Percentiles rank a stretch among this genome's conserved stretches.
Conservation (phyloP, 2,329 filamentous ascomycete genomes). For the Pestalotiopsis fici region DNA sequence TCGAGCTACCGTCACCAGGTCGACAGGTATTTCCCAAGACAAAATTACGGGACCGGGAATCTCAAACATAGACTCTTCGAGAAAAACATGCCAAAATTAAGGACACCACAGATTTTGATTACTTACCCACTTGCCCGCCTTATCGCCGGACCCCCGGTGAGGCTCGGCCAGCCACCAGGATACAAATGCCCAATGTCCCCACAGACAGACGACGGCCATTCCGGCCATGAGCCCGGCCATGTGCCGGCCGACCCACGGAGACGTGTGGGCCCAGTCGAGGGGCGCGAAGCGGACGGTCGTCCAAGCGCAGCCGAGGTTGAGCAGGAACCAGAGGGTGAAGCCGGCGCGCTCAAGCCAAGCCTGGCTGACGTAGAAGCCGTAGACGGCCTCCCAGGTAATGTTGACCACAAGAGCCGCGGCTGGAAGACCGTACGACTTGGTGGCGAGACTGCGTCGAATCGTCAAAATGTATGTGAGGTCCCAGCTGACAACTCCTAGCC, state of each 20-base stretch:
- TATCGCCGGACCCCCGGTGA: constrained; percentile 40
- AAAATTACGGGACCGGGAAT: too few relatives aligned
- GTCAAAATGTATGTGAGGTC: constrained; percentile 47
- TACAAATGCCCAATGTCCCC: constrained; percentile 42
- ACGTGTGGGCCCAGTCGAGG: constrained; percentile 39
- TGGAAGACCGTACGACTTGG: constrained; percentile 50
- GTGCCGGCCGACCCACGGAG: constrained; percentile 41
- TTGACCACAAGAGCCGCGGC: constrained; percentile 49
- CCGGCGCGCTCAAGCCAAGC: constrained; percentile 41
- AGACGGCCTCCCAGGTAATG: constrained; percentile 53
- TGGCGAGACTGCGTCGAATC: constrained; percentile 43
- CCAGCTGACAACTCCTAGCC: constrained; percentile 40
- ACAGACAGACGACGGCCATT: constrained; percentile 35
- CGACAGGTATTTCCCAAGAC: too few relatives aligned
- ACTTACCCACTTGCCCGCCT: constrained; percentile 48
- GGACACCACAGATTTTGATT: too few relatives aligned
- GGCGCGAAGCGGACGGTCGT: constrained; percentile 43
- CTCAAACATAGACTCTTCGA: too few relatives aligned
- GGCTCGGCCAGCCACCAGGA: constrained; percentile 48
- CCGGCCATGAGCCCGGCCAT: constrained; percentile 36
- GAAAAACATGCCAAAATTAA: too few relatives aligned
- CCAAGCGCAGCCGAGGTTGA: constrained; percentile 50
- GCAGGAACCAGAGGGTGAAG: constrained; percentile 48
- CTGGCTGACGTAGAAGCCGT: constrained; percentile 47
- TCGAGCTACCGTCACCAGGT: too few relatives aligned